Base-by-base conservation (phyloP, 768 basidiomycete genomes). In the Mycena pura region DNA sequence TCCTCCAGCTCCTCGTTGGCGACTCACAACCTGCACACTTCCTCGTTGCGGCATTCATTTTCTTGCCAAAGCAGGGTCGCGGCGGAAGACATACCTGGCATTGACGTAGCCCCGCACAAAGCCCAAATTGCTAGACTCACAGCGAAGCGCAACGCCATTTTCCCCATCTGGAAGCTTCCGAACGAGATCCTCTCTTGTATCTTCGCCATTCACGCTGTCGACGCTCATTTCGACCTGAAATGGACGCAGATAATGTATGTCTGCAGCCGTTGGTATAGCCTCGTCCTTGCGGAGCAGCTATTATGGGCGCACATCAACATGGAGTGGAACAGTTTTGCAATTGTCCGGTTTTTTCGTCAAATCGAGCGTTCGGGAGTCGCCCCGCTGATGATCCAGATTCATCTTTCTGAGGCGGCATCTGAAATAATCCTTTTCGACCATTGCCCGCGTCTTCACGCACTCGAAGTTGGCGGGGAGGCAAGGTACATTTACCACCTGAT, bases 101-200 rank as follows among this genome's bases (percentile, higher is more conserved):
- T n/a, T n/a, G n/a, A n/a, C n/a, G n/a, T 58, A 6, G 57, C 28
- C 9, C 50, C 39, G 48, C 57, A 50, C 41, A 50, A 58, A 29
- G 40, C 17, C n/a, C 40, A 50, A 31, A 59, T 59, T 2, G 25
- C 40, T 6, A 7, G 21, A 6, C 27, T 59, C 5, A 59, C 51
- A 31, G 57, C 57, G 21, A 52, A 59, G 17, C 57, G 57, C 9
- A 59, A 59, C 17, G 27, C 57, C 6, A 50, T 59, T 5, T 31
- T 36, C 4, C 57, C 57, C 8, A 59, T 59, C 32, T 36, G 21
- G 15, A 15, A 15, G 5, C 57, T 61, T 1, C 59, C 59, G 21
- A 61, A 61, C 52, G 59, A 61, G n/a, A 51, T 61, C 24, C 28
- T 60, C 14, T 7, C 32, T 25, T 50, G 34, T 14, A 60, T 60